Base-by-base conservation (phyloP, 495 filamentous ascomycete genomes). In the Aeminium ludgeri region DNA sequence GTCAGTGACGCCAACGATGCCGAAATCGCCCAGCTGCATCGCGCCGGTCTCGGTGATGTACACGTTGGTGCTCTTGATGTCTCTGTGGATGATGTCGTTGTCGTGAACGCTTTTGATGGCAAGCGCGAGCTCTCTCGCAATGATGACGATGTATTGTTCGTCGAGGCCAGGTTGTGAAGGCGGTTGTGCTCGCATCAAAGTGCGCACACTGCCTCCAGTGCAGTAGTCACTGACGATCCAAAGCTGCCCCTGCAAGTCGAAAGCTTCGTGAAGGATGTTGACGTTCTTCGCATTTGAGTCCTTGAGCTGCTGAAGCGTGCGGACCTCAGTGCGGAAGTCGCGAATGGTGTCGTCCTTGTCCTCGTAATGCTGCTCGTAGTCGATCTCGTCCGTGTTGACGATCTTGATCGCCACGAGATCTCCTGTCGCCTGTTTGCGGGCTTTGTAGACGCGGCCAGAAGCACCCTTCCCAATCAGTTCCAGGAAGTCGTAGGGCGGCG, bases 191-290 rank as follows among this genome's bases (percentile, higher is more conserved):
- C 59, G 56, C 58, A 85, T 79, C 49, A 97, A 59, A 8, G 91
- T 95, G 35, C 82, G 73, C n/a, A 97, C 78, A 62, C 86, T 94
- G 20, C 89, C 89, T 41, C 89, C 89, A 19, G 84, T 85, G 49
- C 86, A 93, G 57, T 93, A 92, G 53, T 96, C 89, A 43, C 81
- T 91, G 41, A 95, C 77, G 59, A 97, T 76, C 89, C 89, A 97
- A 60, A 97, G 71, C 48, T 86, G 74, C 38, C 81, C 74, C 33
- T 87, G 82, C 20, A 94, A 76, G 1, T 83, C 75, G 33, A 92
- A 73, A 1, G 84, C 85, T 46, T 91, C 86, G 52, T 87, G 78
- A 16, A 93, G 72, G 40, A 79, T 74, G 52, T 93, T 96, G 58
- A 97, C 80, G 52, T 95, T 95, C 50, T 78, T 76, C 1, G 86